phyloP scores from a whole-genome alignment of 1,284 basidiomycete species.

The Porodaedalea pini region DNA sequence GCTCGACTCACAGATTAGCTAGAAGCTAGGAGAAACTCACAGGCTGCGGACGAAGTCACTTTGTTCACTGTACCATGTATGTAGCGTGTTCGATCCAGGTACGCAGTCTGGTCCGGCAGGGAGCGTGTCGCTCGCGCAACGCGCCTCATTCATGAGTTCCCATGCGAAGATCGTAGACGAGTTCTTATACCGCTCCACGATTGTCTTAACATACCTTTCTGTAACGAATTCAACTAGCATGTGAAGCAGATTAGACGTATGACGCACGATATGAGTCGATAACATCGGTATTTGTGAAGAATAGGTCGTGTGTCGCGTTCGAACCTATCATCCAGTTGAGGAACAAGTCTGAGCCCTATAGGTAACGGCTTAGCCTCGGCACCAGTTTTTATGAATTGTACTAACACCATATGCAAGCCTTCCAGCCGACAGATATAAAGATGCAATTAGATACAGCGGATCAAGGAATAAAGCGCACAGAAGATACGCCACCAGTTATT shows the following conservation, averaged over 20 bases:
- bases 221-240: not conserved
- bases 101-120: constrained; percentile 44
- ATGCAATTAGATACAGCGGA: not conserved
- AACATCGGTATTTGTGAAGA: constrained; percentile 48
- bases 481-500: constrained; percentile 58
- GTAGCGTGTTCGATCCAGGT: constrained; percentile 43
- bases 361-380: not conserved
- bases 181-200: constrained; percentile 53
- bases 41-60: constrained; percentile 48
- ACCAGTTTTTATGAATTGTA: not conserved
- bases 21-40: constrained; percentile 32
- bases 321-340: constrained; percentile 49
- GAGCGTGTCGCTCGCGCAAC: constrained; percentile 47
- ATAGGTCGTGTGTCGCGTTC: constrained; percentile 44
- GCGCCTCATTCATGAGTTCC: constrained; percentile 59
- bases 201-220: constrained; percentile 52
- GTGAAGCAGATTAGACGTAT: not conserved
- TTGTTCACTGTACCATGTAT: constrained; percentile 49
- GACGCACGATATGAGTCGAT: constrained; percentile 47
- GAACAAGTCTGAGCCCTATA: constrained; percentile 44
- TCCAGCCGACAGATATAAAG: not conserved
- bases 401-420: constrained; percentile 37
- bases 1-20: not conserved
- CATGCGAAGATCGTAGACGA: constrained; percentile 53
- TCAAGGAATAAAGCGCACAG: not conserved